Evolutionary conservation across 352 stramenopile genomes (phyloP), one percentile per base, ranked within the genome.

Genomic region (Globisporangium uncinulatum): DNA sequence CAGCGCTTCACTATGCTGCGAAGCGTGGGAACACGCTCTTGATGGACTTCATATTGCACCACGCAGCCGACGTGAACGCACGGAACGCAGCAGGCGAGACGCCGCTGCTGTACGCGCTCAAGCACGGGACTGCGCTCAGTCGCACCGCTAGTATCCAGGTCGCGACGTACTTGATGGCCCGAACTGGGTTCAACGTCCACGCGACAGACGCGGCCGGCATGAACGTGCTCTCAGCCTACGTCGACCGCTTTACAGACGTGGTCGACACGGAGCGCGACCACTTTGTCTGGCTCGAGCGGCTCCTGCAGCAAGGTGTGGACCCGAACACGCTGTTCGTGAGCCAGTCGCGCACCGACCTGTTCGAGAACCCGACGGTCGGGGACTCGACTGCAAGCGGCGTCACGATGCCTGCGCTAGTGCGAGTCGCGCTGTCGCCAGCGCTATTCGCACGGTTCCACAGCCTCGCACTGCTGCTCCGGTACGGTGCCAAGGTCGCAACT

Each of bases 1-100:
- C 71, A 1, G 70, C 74, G 2, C 51, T 91, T 13, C 83, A 92
- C 34, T 89, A 83, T 37, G 80, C 83, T 0, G 80, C 76, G 6
- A 62, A 73, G 11, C 57, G 49, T 1, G 79, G 67, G 4, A 87
- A 87, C 47, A 74, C 76, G 15, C 74, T 83, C 44, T 15, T 87
- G n/a, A 71, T 87, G 57, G 79, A 87, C 43, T 92, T 89, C 53
- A 51, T 92, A n/a, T 66, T 87, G 2, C 76, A 89, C 62, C 74
- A 89, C 56, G 62, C 63, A 39, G 68, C 56, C 31, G 59, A 79
- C 17, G 6, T 83, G 13, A 87, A 87, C 57, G 54, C 57, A 34
- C 56, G 47, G 5, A 88, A 79, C 47, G 51, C 69, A 3, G 46
- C 45, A 3, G 78, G 77, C 1, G 79, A 92, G 48, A 83, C 72